These are phyloP conservation scores for Aspergillus heteromorphus DNA, from an alignment of 495 filamentous ascomycete species.

Conservation along the genomic window DNA sequence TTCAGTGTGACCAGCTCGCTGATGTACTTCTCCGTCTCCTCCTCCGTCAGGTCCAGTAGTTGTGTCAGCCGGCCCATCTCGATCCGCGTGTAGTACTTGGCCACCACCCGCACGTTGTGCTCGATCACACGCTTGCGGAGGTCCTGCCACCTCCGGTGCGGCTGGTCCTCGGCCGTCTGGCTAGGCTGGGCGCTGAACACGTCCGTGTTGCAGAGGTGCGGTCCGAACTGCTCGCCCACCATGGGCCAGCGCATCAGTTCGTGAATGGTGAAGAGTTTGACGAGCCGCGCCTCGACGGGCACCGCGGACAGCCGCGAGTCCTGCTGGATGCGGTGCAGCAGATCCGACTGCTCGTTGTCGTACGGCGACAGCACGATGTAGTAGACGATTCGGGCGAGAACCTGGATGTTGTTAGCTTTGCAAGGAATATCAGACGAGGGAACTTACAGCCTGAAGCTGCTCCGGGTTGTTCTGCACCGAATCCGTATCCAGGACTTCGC, in stretches of 20 bases:
- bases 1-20: slow-evolving; percentile 91
- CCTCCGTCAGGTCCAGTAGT: slow-evolving; percentile 84
- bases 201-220: slow-evolving; percentile 84
- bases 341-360: slow-evolving; percentile 97
- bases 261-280: slow-evolving; percentile 90
- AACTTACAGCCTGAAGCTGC: slow-evolving; percentile 74
- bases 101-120: slow-evolving; percentile 95
- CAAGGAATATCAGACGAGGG: background rate
- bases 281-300: slow-evolving; percentile 67
- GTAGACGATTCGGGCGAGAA: slow-evolving; percentile 89
- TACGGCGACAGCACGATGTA: slow-evolving; percentile 94
- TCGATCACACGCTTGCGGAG: slow-evolving; percentile 97
- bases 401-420: slow-evolving; percentile 41
- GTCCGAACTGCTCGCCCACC: slow-evolving; percentile 77
- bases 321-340: slow-evolving; percentile 83
- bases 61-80: slow-evolving; percentile 81
- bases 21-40: slow-evolving; percentile 97
- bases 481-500: slow-evolving; percentile 91
- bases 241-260: slow-evolving; percentile 98
- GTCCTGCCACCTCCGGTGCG: slow-evolving; percentile 80
- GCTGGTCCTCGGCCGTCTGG: slow-evolving; percentile 65
- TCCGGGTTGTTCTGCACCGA: slow-evolving; percentile 83
- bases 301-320: slow-evolving; percentile 61
- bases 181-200: slow-evolving; percentile 62
- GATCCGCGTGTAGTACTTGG: slow-evolving; percentile 98